Base-by-base conservation (phyloP, 495 filamentous ascomycete genomes). In the Umbilicaria muhlenbergii region DNA sequence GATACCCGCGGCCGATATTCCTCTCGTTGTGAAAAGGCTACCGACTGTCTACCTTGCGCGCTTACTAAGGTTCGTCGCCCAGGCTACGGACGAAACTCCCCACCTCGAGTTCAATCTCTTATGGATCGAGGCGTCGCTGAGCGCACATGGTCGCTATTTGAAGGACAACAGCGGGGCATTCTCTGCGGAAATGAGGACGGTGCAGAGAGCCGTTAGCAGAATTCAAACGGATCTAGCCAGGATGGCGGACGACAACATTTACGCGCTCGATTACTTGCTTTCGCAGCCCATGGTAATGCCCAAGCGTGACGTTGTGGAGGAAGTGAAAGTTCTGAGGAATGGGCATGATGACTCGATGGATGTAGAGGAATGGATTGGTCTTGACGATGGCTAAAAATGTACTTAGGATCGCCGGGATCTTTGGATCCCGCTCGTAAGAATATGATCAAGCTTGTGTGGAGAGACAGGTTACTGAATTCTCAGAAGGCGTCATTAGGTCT, bases 51-150 rank as follows among this genome's bases (percentile, higher is more conserved):
- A 98, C 58, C 70, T 98, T 4, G 71, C 77, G 36, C 73, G 80
- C 31, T 62, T 95, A 13, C 62, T 98, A 36, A 75, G 86, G 36
- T 91, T 88, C 45, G 77, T 95, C n/a, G 84, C 83, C 3, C 68
- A 77, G 36, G 81, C 86, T 47, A 81, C 80, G n/a, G 88, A 94
- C 50, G 80, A 91, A 48, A 86, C 76, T 1, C 89, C 88, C 2
- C 87, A 93, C 64, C 66, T 98, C 15, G 91, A 98, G 60, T 91
- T 94, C 61, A 88, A 89, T 56, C 63, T 98, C 44, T 57, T 86
- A 12, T 98, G 91, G 91, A 78, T 95, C 48, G 81, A 89, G 57
- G 73, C 80, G n/a, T 57, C 95, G 24, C 66, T 95, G 46, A 77
- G 78, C 49, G 73, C 67, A 47, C 91, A 94, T 58, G 91, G 91